Evolutionary conservation across 306 rosid genomes (phyloP).

Genomic region (Vigna reflexopilosa): DNA sequence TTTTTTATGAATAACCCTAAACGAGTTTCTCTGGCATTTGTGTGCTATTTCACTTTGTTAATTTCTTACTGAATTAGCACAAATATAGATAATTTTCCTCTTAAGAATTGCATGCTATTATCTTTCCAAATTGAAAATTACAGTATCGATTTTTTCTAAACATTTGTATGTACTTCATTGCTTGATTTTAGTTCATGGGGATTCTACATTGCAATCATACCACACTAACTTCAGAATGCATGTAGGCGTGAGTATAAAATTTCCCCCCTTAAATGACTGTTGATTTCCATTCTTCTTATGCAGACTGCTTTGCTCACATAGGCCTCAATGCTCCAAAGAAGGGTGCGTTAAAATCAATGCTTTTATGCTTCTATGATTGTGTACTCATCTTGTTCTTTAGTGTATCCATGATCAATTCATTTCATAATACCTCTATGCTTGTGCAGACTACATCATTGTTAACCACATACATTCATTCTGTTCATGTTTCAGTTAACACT

Average conservation of each 20-base stretch:
- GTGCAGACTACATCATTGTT: constrained; percentile 33
- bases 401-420: constrained; percentile 16
- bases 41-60: too few relatives aligned
- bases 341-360: constrained; percentile 53
- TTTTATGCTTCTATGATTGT: constrained; percentile 24
- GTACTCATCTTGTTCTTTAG: constrained; percentile 22
- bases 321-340: constrained; percentile 47
- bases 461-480: constrained; percentile 40
- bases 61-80: background rate
- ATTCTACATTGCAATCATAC: constrained; percentile 26
- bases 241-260: background rate
- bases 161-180: background rate
- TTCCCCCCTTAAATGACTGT: background rate
- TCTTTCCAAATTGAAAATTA: background rate
- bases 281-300: constrained; percentile 43
- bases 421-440: constrained; percentile 5
- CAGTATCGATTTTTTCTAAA: background rate
- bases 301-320: constrained; percentile 78
- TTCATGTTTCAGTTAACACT: constrained; percentile 56
- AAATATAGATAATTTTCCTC: background rate
- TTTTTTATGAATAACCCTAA: constrained; percentile 26
- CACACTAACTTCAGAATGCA: background rate
- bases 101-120: constrained; percentile 9
- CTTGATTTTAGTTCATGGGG: constrained; percentile 24
- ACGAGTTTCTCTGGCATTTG: background rate